These are phyloP conservation scores for Colletotrichum horii DNA, from an alignment of 2,329 filamentous ascomycete species.

Conservation along the genomic window DNA sequence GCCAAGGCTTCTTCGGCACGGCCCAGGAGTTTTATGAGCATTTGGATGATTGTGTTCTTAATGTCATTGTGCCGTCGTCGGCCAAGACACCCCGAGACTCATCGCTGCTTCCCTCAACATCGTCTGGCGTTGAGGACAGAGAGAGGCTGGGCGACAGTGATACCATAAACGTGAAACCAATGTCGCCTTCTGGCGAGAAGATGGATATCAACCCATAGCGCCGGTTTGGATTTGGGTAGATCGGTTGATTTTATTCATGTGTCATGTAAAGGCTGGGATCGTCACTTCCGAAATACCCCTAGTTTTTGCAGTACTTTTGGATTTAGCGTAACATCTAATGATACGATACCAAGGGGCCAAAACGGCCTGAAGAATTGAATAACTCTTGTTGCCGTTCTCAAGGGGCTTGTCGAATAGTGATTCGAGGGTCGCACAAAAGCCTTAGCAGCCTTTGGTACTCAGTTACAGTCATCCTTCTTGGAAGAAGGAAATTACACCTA, in stretches of 20 bases:
- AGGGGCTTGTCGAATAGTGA: background rate
- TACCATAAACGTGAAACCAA: background rate
- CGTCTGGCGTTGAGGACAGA: conserved; percentile 1
- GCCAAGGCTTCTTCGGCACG: conserved; percentile 76
- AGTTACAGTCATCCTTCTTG: background rate
- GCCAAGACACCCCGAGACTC: conserved; percentile 15
- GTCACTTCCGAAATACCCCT: conserved; percentile 11
- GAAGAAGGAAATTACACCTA: background rate
- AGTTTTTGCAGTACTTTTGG: background rate
- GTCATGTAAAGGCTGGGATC: background rate
- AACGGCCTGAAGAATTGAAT: background rate
- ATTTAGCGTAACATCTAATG: conserved; percentile 4
- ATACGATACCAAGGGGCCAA: conserved; percentile 1
- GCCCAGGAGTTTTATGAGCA: conserved; percentile 98
- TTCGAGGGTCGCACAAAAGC: background rate
- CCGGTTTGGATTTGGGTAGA: background rate
- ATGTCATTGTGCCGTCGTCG: conserved; percentile 57
- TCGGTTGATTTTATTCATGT: background rate
- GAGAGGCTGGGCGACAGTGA: conserved; percentile 1
- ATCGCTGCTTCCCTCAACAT: background rate
- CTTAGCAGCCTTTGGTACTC: background rate
- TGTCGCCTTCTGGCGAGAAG: conserved; percentile 11
- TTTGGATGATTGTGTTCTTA: conserved; percentile 72
- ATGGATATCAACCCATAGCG: conserved; percentile 20
- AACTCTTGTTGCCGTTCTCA: background rate